phyloP scores from a whole-genome alignment of 1,284 basidiomycete genomes.

The Laetiporus sulphureus region DNA sequence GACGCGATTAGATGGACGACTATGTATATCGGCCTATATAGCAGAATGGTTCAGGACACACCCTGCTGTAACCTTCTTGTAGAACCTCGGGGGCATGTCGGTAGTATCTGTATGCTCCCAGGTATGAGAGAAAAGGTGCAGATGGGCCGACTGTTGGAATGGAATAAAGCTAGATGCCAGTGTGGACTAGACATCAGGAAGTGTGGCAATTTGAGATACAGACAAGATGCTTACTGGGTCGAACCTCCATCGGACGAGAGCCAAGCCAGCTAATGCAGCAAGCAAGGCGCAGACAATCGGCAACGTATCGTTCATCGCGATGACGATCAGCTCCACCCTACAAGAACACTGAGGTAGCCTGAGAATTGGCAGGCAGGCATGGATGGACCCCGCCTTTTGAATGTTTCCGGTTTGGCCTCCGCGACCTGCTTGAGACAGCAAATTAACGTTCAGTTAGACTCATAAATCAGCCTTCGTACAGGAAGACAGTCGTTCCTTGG shows the following conservation, averaged over 20 bases:
- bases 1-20: background rate
- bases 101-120: conserved; percentile 5
- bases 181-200: background rate
- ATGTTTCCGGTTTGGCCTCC: too few relatives aligned
- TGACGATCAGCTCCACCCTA: too few relatives aligned
- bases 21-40: background rate
- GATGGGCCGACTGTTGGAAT: conserved; percentile 6
- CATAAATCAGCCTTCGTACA: too few relatives aligned
- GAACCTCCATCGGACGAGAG: background rate
- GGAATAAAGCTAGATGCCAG: background rate
- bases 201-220: background rate
- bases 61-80: conserved; percentile 33
- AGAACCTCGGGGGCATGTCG: conserved; percentile 19
- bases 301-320: too few relatives aligned
- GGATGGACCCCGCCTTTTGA: too few relatives aligned
- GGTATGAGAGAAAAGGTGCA: conserved; percentile 1
- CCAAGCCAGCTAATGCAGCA: too few relatives aligned
- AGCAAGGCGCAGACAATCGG: too few relatives aligned
- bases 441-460: too few relatives aligned
- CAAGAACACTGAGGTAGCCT: too few relatives aligned
- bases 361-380: too few relatives aligned
- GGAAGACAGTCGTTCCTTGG: too few relatives aligned
- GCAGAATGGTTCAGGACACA: conserved; percentile 9
- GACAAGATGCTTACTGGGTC: background rate
- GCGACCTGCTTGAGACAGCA: too few relatives aligned